Evolutionary conservation across 2,329 filamentous ascomycete genomes (phyloP).

Genomic region (Didymella segeticola): DNA sequence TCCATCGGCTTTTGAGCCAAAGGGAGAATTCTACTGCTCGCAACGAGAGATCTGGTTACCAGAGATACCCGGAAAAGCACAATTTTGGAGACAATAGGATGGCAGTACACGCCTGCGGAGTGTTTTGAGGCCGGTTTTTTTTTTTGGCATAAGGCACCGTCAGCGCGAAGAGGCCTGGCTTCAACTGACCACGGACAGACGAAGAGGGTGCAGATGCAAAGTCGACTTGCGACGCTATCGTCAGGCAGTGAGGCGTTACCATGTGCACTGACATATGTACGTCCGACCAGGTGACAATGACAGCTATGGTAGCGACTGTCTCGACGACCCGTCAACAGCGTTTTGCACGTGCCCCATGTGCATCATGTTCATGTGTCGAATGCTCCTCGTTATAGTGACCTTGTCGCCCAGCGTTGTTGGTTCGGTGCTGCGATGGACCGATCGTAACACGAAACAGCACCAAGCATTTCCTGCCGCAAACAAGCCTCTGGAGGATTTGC

Average conservation of each 20-base stretch:
- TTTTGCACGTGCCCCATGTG: background rate
- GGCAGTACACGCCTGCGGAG: no score
- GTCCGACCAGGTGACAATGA: background rate
- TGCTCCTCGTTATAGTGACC: background rate
- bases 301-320: background rate
- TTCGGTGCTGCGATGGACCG: background rate
- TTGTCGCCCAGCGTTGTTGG: background rate
- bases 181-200: no score
- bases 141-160: no score
- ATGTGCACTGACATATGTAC: background rate
- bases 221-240: background rate
- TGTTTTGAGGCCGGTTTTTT: no score
- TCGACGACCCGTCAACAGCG: background rate
- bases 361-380: background rate
- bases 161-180: no score
- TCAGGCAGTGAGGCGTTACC: background rate
- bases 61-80: constrained; percentile 28
- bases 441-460: background rate
- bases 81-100: constrained; percentile 12
- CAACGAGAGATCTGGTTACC: constrained; percentile 31
- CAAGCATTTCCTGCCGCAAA: constrained; percentile 1
- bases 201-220: no score
- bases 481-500: constrained; percentile 5
- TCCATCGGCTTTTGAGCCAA: constrained; percentile 32
- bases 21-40: constrained; percentile 78